Evolutionary conservation across 805 yeast genomes (phyloP), one percentile per base, ranked within the genome.

Genomic region (Barnettozyma sucrosica): DNA sequence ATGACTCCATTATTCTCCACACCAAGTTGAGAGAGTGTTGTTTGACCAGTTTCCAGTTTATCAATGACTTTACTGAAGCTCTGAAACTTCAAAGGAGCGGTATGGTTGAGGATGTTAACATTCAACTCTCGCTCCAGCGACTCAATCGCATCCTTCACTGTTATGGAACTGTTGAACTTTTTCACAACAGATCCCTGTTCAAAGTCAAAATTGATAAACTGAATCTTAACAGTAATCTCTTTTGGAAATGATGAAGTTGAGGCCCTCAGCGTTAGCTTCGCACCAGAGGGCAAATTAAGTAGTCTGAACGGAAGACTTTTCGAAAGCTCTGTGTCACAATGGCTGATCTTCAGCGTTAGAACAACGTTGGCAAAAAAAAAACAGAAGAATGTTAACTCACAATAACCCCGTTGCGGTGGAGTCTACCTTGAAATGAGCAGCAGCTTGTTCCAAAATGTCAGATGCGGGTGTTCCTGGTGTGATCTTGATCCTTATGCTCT

Each of bases 231-330:
- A 23, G 61, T 67, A 14, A 67, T 51, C 11, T 48, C 49, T 3
- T 52, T 44, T 2, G 51, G 38, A 10, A 40, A 41, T 18, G 37
- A 32, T 7, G 41, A 2, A 8, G 44, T 36, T 1, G 53, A 40
- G 13, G 45, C 43, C 32, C 54, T 51, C 38, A 74, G 51, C 7
- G 60, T 59, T 32, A 76, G 47, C 40, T 71, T 75, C 16, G 68
- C 70, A 11, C 80, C 80, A 6, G 66, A 59, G 2, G 79, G 74
- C 18, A 76, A 51, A 44, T 70, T 69, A 14, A 70, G 54, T 16
- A 75, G 55, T 48, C 79, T 63, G 50, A 71, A 57, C 1, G 80
- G 79, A 30, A 75, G 49, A 32, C 70, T 66, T 14, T 66, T 51
- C 5, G 73, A 67, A 19, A 75, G 45, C 7, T 55, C 54, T 1